phyloP scores from a whole-genome alignment of 768 basidiomycete genomes.

The Hydnomerulius pinastri region DNA sequence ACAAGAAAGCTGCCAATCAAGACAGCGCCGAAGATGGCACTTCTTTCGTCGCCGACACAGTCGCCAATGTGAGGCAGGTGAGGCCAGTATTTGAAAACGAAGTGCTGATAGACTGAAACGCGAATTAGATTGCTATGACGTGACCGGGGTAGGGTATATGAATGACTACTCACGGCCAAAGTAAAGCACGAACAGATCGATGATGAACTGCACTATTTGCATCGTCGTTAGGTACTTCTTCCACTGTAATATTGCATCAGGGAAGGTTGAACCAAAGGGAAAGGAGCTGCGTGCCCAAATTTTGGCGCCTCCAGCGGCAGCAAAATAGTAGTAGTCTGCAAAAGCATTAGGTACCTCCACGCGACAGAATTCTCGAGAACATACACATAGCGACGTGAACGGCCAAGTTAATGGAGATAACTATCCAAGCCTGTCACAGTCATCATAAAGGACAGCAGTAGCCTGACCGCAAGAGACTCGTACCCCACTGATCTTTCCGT shows the following conservation, averaged over 20 bases:
- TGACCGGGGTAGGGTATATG: background rate
- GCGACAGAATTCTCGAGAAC: constrained; percentile 29
- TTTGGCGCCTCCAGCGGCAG: constrained; percentile 68
- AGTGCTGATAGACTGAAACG: constrained; percentile 26
- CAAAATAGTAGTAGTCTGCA: constrained; percentile 96
- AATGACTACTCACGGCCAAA: constrained; percentile 23
- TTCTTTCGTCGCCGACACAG: constrained; percentile 22
- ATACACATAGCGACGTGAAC: constrained; percentile 97
- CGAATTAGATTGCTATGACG: background rate
- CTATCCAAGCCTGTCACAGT: constrained; percentile 77
- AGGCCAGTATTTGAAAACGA: constrained; percentile 26
- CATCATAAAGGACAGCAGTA: background rate
- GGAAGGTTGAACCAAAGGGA: background rate
- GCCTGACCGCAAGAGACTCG: background rate
- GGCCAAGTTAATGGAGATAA: constrained; percentile 80
- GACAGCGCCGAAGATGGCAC: constrained; percentile 15
- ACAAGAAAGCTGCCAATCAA: constrained; percentile 23
- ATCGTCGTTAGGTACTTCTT: constrained; percentile 28
- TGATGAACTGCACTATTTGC: constrained; percentile 29
- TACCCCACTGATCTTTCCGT: constrained; percentile 87
- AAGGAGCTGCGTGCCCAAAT: constrained; percentile 19
- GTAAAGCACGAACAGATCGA: constrained; percentile 19
- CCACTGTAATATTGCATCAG: constrained; percentile 16
- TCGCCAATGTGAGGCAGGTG: constrained; percentile 26
- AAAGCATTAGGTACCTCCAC: background rate